Base-by-base conservation (phyloP, 805 yeast genomes). In the Starmerella floris region DNA sequence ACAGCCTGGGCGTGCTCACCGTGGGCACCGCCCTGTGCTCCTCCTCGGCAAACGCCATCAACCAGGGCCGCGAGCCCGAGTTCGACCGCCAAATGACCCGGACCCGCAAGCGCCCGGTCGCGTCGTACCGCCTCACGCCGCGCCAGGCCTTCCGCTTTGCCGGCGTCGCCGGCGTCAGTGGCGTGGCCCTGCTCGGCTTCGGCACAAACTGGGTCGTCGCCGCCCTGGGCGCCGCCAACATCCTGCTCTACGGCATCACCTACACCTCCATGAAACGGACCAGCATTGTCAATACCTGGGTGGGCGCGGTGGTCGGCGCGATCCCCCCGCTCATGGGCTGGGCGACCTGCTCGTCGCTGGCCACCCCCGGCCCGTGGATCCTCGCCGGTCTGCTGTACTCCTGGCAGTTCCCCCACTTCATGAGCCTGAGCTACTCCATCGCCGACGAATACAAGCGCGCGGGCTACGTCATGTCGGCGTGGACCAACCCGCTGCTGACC, bases 241-340 rank as follows among this genome's bases (percentile, higher is more conserved):
- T 91, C 39, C 74, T 73, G 1, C 68, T 91, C 10, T 91, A 91
- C 56, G 77, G 93, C 0, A 87, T 97, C 81, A 62, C 79, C 0
- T 91, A 91, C 64, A 91, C 98, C 0, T 79, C 95, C 0, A 64
- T 91, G 59, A 91, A 91, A 58, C 71, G 98, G 43, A 74, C 69
- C 46, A 77, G 83, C 21, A 88, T 91, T 40, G 59, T 82, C 32
- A 91, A 91, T 61, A 91, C 98, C 0, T 91, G 98, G 98, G 91
- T 91, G 2, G 98, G 98, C 17, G 98, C 98, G 0, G 60, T 91
- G n/a, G 98, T 91, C 3, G 98, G 98, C 3, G 98, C 96, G 0
- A 82, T 91, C 37, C 98, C 98, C 0, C 98, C 98, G 19, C 69
- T 91, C 39, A 91, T 91, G 98, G 98, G 98, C 2, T 91, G 98